A percentile compares a stretch with the other conserved stretches of the same genome.
phyloP scores from a whole-genome alignment of 805 yeast genomes.

The Zygosaccharomyces bailii region DNA sequence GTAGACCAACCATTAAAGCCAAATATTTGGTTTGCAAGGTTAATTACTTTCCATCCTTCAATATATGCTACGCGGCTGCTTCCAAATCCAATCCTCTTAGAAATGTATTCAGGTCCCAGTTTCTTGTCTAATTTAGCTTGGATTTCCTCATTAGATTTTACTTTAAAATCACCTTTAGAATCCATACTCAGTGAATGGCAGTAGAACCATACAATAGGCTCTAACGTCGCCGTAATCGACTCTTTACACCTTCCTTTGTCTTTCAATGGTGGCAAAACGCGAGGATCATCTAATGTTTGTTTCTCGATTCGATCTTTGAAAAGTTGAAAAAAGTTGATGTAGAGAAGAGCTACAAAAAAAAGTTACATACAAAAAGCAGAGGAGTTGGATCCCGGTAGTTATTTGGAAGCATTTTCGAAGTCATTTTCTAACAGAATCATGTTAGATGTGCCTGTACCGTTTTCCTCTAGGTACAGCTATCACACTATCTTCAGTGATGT shows the following conservation, averaged over 20 bases:
- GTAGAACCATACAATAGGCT: not conserved
- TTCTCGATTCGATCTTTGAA: not conserved
- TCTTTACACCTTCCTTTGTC: not conserved
- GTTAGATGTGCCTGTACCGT: conserved; percentile 17
- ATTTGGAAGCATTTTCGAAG: not conserved
- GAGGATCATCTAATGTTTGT: conserved; percentile 1
- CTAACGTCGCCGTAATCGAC: conserved; percentile 1
- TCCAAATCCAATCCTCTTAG: conserved; percentile 73
- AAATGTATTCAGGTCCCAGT: conserved; percentile 74
- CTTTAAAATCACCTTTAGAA: conserved; percentile 19
- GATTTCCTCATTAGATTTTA: conserved; percentile 29
- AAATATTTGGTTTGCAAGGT: conserved; percentile 74
- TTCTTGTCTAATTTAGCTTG: conserved; percentile 42
- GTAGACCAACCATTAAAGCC: conserved; percentile 84
- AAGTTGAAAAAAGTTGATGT: conserved; percentile 10
- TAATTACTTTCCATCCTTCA: conserved; percentile 82
- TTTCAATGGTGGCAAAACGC: conserved; percentile 10
- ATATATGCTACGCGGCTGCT: conserved; percentile 65
- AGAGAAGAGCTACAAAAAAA: conserved; percentile 9
- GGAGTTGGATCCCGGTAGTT: not conserved
- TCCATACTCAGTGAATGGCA: conserved; percentile 21
- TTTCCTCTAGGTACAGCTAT: conserved; percentile 34
- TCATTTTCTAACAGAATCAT: conserved; percentile 5
- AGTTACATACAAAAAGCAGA: not conserved
- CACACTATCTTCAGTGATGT: conserved; percentile 41